phyloP scores from a whole-genome alignment of 2,329 filamentous ascomycete species.

The Beauveria sp. region DNA sequence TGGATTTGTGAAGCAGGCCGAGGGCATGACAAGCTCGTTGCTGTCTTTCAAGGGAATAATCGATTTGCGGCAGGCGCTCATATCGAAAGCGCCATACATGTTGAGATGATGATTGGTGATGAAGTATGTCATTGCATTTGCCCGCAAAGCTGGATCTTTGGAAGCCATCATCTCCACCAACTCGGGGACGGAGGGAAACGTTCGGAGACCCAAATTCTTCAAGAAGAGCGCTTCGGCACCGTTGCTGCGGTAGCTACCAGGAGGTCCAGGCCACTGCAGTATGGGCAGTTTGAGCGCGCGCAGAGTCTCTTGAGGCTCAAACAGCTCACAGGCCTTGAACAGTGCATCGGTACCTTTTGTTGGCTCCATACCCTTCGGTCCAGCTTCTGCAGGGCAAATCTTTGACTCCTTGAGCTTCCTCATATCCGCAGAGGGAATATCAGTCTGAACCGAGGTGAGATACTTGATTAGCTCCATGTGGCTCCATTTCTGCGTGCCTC shows the following conservation, averaged over 20 bases:
- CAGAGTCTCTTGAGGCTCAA: constrained; percentile 66
- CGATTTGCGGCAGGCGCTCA: constrained; percentile 44
- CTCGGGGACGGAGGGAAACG: constrained; percentile 63
- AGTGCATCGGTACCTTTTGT: constrained; percentile 43
- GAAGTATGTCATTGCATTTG: constrained; percentile 72
- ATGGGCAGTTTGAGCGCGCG: constrained; percentile 66
- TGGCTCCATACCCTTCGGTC: constrained; percentile 46
- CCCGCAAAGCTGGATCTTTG: constrained; percentile 49
- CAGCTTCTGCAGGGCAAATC: constrained; percentile 73
- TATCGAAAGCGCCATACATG: constrained; percentile 60
- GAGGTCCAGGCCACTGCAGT: constrained; percentile 69
- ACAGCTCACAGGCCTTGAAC: constrained; percentile 72
- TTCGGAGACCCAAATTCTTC: constrained; percentile 63
- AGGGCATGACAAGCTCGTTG: constrained; percentile 62
- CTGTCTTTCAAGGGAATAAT: constrained; percentile 69
- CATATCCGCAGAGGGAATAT: constrained; percentile 80
- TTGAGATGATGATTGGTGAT: constrained; percentile 72
- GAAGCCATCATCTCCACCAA: constrained; percentile 72
- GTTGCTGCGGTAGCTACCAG: constrained; percentile 53
- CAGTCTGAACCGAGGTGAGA: constrained; percentile 77
- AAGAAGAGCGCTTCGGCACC: constrained; percentile 72
- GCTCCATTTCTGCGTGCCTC: constrained; percentile 66
- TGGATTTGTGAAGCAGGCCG: constrained; percentile 75
- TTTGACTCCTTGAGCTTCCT: constrained; percentile 67
- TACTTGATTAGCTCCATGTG: constrained; percentile 95